Evolutionary conservation across 75 land plant genomes (phyloP), one percentile per base, ranked within the genome.

Genomic region (Pinus albicaulis): DNA sequence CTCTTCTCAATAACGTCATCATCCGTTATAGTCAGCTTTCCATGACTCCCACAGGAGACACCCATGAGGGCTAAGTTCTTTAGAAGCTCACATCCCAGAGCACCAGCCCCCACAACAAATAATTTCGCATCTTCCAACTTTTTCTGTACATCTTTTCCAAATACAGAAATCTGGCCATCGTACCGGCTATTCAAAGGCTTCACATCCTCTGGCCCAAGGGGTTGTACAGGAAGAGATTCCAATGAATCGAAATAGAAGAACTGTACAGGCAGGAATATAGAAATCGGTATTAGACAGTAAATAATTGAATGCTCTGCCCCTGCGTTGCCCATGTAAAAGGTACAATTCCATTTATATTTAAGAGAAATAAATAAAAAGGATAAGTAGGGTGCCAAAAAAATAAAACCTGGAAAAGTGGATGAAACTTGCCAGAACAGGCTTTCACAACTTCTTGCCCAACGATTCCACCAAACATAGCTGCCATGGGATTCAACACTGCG

Each of bases 1-100:
- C 98, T 95, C 83, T 95, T 95, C 68, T 95, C 98, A 76, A 95
- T 95, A 10, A 93, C 92, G 81, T 95, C 98, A 84, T 93, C 98
- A 81, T 95, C 96, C 17, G 98, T 95, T 24, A 93, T 71, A 20
- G 89, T 88, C 23, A 95, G 77, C 78, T 91, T 95, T n/a, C 94
- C 98, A 23, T 82, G 72, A 22, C 64, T 63, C 5, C 96, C 86
- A 84, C 94, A 93, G 17, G 87, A 85, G 57, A 90, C 96, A 56
- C 98, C 98, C 96, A 95, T 95, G 13, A 95, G 76, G 2, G 98
- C 94, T 17, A 95, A 68, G 76, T 95, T 95, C 77, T 95, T 95
- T 55, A 95, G 76, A 71, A 95, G 88, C 79, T 95, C 98, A 76
- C 98, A 95, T 11, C 98, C 98, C 20, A 93, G 86, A 8, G 98